phyloP scores from a whole-genome alignment of 225 moss, liverwort and hornwort species.

The Antitrichia curtipendula region DNA sequence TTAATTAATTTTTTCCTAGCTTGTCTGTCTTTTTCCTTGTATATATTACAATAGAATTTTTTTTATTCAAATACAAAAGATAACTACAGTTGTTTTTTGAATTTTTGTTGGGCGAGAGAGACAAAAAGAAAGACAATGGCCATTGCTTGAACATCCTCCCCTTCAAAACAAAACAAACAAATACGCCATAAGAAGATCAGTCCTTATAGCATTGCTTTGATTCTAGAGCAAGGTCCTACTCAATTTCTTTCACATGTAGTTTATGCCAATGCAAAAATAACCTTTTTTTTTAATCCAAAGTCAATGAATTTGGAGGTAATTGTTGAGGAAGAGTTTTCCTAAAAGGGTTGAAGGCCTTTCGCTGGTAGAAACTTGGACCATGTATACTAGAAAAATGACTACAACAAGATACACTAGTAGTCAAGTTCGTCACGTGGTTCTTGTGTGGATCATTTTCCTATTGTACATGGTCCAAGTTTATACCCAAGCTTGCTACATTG shows the following conservation, averaged over 20 bases:
- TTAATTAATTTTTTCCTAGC: neutral
- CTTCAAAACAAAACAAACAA: neutral
- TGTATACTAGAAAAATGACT: neutral
- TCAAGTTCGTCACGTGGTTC: neutral
- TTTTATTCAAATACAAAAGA: neutral
- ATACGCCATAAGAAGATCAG: fast-evolving
- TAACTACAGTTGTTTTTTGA: too few relatives aligned
- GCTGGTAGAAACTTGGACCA: neutral
- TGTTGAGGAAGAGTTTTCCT: neutral
- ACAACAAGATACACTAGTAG: neutral
- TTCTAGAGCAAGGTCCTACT: neutral
- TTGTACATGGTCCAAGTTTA: fast-evolving
- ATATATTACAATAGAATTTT: neutral
- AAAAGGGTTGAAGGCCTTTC: fast-evolving
- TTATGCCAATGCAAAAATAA: neutral
- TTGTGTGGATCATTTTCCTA: neutral
- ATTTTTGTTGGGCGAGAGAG: fast-evolving
- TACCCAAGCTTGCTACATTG: neutral
- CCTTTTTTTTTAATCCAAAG: neutral
- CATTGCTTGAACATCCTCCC: neutral
- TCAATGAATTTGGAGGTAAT: neutral
- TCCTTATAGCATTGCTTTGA: neutral
- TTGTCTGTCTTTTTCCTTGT: neutral
- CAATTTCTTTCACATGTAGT: neutral
- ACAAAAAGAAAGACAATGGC: neutral